Base-by-base conservation (phyloP, 495 filamentous ascomycete species). In the Cenococcum geophilum region DNA sequence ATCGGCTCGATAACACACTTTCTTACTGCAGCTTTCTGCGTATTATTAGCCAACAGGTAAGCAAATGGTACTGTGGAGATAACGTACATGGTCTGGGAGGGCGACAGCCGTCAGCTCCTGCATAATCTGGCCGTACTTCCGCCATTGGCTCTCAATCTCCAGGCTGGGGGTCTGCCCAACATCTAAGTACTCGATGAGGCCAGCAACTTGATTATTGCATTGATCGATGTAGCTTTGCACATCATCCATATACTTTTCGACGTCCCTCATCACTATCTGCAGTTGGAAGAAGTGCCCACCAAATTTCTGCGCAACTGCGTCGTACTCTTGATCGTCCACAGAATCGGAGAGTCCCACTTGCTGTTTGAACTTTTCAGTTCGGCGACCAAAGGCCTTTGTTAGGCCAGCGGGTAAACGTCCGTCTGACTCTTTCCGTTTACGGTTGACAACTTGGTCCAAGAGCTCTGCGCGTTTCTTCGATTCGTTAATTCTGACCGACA, bases 111-210 rank as follows among this genome's bases (percentile, higher is more conserved):
- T 82, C 57, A 97, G 85, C 53, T 95, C 92, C 64, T 86, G 80
- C 73, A 93, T 86, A 18, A 85, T 84, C 60, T 87, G 80, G 59
- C 87, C 91, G 71, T 92, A 89, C 47, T 83, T 86, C 40, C 86
- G 87, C 92, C 92, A 97, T 71, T 91, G 93, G 74, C 83, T 86
- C 74, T 96, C 92, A 42, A 95, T 72, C 71, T 97, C 91, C 0
- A 87, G 81, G 75, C 88, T 83, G 36, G 78, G 83, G 14, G 88
- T 80, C 18, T 75, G 79, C 2, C 74, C 71, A 35, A 84, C 80
- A 64, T 86, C 83, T 45, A 86, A 75, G 37, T 81, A 78, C 0
- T 72, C 75, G 69, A 92, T 88, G 68, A 93, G 87, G 1, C 86
- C 83, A 21, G 78, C 80, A 25, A 87, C 78, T 64, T 87, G 84